Evolutionary conservation across 2,329 filamentous ascomycete genomes (phyloP).

Genomic region (Claviceps sorghi): DNA sequence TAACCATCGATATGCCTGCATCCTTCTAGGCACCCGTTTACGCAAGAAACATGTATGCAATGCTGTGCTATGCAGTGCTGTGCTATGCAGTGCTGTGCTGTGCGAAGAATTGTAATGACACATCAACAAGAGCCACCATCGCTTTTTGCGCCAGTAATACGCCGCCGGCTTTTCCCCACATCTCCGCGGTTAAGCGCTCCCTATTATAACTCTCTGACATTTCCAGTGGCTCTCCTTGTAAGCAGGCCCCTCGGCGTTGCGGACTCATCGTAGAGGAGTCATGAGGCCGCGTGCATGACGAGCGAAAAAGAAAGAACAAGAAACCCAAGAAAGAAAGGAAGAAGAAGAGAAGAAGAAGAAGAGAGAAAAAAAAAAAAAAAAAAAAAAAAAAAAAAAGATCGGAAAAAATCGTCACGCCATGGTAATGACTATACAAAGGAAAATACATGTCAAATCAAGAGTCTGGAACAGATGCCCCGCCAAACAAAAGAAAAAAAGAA

Average conservation of each 20-base stretch:
- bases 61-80: no score
- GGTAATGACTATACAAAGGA: not conserved
- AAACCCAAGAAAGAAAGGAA: no score
- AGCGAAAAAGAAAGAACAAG: not conserved
- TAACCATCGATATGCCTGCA: no score
- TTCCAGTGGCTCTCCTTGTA: not conserved
- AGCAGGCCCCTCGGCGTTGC: not conserved
- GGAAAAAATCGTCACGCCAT: not conserved
- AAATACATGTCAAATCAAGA: conserved; percentile 5
- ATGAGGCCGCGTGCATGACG: not conserved
- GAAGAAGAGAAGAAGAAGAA: no score
- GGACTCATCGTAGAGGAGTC: not conserved
- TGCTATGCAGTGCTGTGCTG: no score
- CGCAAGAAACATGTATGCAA: no score
- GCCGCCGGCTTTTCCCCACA: not conserved
- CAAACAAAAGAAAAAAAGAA: conserved; percentile 7
- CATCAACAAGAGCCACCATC: not conserved
- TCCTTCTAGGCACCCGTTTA: no score
- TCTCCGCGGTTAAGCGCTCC: not conserved
- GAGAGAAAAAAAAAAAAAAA: not conserved
- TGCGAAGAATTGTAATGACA: no score
- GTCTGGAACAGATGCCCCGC: not conserved
- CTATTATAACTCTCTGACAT: not conserved
- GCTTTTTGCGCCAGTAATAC: not conserved
- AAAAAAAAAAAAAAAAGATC: not conserved